phyloP scores from a whole-genome alignment of 768 basidiomycete species.

The Pholiota microspora region DNA sequence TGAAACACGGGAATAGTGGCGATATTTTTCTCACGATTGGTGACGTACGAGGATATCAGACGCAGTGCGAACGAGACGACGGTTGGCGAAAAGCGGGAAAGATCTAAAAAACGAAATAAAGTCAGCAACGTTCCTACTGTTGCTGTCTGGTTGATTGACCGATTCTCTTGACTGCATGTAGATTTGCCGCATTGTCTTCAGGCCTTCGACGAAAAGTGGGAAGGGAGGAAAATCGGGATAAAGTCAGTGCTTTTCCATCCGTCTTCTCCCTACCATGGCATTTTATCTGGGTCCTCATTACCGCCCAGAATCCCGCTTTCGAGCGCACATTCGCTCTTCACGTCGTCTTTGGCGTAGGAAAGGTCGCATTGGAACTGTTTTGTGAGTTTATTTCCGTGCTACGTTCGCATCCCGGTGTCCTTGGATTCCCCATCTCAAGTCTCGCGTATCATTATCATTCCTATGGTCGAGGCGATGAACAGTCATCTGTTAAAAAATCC shows the following conservation, averaged over 20 bases:
- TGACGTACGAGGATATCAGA: too few relatives aligned
- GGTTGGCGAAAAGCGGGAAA: too few relatives aligned
- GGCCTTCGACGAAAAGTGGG: neutral
- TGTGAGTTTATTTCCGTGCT: neutral
- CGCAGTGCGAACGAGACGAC: too few relatives aligned
- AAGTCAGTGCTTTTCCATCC: slow-evolving; percentile 3
- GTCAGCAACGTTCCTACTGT: too few relatives aligned
- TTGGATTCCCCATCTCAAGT: neutral
- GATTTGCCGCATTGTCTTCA: too few relatives aligned
- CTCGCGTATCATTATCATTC: slow-evolving; percentile 1
- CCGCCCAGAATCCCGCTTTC: neutral
- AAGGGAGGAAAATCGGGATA: neutral
- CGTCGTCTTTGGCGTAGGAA: neutral
- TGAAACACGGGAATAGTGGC: too few relatives aligned
- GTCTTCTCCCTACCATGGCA: neutral
- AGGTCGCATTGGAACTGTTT: neutral
- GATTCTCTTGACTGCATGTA: too few relatives aligned
- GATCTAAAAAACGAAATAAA: too few relatives aligned
- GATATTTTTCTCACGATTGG: too few relatives aligned
- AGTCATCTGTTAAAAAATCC: neutral
- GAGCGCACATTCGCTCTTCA: neutral
- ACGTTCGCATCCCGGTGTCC: neutral
- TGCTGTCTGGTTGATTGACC: too few relatives aligned
- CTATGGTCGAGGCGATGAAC: neutral
- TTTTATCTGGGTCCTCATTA: neutral